Percentiles rank a stretch among this genome's conserved stretches.
These are phyloP conservation scores for Salix suchowensis DNA, from an alignment of 345 rosid species.

Conservation along the genomic window DNA sequence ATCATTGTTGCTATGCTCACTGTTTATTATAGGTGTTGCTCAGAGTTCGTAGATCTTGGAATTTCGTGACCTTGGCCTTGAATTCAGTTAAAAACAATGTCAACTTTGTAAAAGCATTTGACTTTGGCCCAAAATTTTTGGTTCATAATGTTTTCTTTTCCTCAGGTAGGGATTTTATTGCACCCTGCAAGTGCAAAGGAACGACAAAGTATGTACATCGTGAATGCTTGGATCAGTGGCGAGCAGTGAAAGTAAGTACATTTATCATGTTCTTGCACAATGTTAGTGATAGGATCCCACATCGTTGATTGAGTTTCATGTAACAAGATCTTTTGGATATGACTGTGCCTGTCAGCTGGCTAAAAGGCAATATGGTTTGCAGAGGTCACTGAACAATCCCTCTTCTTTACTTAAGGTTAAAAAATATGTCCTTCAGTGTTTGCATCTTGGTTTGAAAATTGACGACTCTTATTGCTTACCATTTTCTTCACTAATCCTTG, in stretches of 20 bases:
- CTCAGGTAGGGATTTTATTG: conserved; percentile 98
- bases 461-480: background rate
- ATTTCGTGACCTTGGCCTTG: background rate
- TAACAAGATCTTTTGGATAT: background rate
- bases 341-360: background rate
- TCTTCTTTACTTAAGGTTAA: background rate
- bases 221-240: conserved; percentile 97
- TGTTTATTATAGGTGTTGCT: background rate
- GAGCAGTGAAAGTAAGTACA: conserved; percentile 71
- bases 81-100: background rate
- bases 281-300: conserved; percentile 1
- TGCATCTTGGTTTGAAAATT: background rate
- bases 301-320: background rate
- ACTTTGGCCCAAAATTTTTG: background rate
- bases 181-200: conserved; percentile 99
- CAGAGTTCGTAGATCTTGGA: background rate
- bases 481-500: conserved; percentile 1
- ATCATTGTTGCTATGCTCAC: background rate
- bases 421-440: background rate
- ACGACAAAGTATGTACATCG: conserved; percentile 97
- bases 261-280: background rate
- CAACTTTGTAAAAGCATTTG: background rate
- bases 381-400: background rate
- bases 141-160: background rate
- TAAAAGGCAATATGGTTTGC: background rate